These are phyloP conservation scores for Tetrahymena borealis DNA, from an alignment of 73 alveolate genomes.

Conservation along the genomic window DNA sequence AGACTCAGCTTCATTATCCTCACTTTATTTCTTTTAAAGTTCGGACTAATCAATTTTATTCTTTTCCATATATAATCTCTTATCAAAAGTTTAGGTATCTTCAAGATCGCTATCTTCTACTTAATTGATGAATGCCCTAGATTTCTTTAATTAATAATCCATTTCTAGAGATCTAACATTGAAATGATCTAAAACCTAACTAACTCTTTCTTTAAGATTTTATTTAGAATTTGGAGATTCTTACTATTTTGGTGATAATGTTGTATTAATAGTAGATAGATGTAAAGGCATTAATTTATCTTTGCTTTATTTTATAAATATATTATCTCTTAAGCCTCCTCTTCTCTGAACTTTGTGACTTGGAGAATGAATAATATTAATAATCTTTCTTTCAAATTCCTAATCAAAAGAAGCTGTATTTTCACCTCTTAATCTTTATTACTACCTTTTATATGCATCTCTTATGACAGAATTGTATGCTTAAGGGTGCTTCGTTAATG, in stretches of 20 bases:
- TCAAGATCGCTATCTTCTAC: neutral
- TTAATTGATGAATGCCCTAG: neutral
- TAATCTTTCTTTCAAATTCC: neutral
- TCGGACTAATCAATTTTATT: neutral
- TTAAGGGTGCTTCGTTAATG: neutral
- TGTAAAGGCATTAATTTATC: neutral
- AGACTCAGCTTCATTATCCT: neutral
- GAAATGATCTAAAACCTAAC: neutral
- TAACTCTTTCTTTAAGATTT: neutral
- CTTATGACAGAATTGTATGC: neutral
- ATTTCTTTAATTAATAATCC: neutral
- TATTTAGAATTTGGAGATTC: neutral
- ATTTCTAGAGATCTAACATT: neutral
- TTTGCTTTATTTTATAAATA: neutral
- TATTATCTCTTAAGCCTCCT: neutral
- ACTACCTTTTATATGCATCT: neutral
- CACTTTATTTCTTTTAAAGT: neutral
- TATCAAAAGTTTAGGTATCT: neutral
- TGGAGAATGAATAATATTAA: neutral
- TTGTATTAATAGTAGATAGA: neutral
- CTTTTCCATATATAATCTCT: neutral
- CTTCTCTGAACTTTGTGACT: neutral
- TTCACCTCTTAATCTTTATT: neutral
- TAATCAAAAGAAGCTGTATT: neutral
- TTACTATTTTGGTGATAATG: too few relatives aligned